phyloP scores from a whole-genome alignment of 306 rosid genomes.

The Cercis canadensis region DNA sequence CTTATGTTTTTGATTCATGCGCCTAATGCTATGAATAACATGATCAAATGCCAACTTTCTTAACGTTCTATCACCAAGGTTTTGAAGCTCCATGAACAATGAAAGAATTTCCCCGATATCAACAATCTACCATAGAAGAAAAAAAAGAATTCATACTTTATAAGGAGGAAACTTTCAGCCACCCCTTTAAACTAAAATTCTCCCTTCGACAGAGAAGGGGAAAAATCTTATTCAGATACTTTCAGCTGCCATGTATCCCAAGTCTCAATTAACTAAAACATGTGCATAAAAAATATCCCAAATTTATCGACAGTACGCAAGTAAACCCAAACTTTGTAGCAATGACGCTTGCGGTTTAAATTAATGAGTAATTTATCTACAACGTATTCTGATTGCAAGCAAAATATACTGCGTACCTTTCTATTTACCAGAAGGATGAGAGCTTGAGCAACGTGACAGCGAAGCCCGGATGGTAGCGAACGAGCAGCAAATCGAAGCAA shows the following conservation, averaged over 20 bases:
- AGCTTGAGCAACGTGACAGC: constrained; percentile 57
- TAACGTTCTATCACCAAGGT: constrained; percentile 61
- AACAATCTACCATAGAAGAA: constrained; percentile 46
- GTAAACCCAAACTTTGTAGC: too few relatives aligned
- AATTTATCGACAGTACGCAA: neutral
- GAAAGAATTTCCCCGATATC: constrained; percentile 62
- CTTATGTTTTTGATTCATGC: constrained; percentile 81
- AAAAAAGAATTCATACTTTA: neutral
- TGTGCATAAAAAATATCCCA: neutral
- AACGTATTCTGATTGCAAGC: neutral
- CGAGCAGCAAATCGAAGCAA: constrained; percentile 65
- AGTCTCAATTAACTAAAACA: neutral
- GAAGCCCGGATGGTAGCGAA: constrained; percentile 63
- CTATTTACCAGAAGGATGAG: constrained; percentile 72
- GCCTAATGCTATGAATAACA: constrained; percentile 70
- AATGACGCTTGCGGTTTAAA: too few relatives aligned
- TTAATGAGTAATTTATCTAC: too few relatives aligned
- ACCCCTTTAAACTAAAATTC: neutral
- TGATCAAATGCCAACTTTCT: constrained; percentile 67
- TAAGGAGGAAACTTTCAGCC: neutral
- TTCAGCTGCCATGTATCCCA: neutral
- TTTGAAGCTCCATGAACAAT: constrained; percentile 88
- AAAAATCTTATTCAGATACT: neutral
- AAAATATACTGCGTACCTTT: constrained; percentile 42
- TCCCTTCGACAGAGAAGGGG: neutral